Evolutionary conservation across 306 rosid genomes (phyloP).

Genomic region (Medicago lupulina): DNA sequence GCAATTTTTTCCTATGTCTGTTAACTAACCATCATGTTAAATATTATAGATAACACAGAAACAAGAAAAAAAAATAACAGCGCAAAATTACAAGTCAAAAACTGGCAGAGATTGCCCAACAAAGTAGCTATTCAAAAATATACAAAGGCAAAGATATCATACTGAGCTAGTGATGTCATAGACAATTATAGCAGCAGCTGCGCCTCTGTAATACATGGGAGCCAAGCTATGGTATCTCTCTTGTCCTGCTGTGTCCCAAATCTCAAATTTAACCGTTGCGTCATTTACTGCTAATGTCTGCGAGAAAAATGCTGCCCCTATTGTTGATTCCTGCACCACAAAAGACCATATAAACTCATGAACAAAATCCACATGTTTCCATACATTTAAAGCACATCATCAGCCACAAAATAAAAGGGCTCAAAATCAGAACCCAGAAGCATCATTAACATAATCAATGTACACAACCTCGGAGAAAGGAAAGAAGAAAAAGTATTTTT

Average conservation of each 20-base stretch:
- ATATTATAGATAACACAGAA: background rate
- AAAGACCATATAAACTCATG: slow-evolving; percentile 37
- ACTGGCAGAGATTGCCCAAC: slow-evolving; percentile 13
- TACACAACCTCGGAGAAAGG: slow-evolving; percentile 3
- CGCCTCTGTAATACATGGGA: slow-evolving; percentile 77
- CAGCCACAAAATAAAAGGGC: slow-evolving; percentile 32
- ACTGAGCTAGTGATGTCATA: slow-evolving; percentile 64
- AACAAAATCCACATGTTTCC: slow-evolving; percentile 15
- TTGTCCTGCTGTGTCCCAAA: slow-evolving; percentile 73
- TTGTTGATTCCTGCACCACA: slow-evolving; percentile 63
- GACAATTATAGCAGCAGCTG: slow-evolving; percentile 73
- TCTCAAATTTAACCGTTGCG: slow-evolving; percentile 65
- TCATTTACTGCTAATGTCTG: slow-evolving; percentile 70
- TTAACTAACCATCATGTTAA: slow-evolving; percentile 10
- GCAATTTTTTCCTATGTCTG: background rate
- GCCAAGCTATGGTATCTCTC: slow-evolving; percentile 75
- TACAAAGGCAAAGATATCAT: slow-evolving; percentile 41
- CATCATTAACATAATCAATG: background rate
- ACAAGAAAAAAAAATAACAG: slow-evolving; percentile 22
- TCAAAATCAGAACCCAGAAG: slow-evolving; percentile 38
- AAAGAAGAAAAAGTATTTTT: background rate
- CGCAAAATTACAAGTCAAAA: slow-evolving; percentile 6
- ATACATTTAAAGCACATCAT: background rate
- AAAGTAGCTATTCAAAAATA: slow-evolving; percentile 28
- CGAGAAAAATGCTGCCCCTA: slow-evolving; percentile 71